Base-by-base conservation (phyloP, 2,329 filamentous ascomycete species). In the Claviceps monticola region DNA sequence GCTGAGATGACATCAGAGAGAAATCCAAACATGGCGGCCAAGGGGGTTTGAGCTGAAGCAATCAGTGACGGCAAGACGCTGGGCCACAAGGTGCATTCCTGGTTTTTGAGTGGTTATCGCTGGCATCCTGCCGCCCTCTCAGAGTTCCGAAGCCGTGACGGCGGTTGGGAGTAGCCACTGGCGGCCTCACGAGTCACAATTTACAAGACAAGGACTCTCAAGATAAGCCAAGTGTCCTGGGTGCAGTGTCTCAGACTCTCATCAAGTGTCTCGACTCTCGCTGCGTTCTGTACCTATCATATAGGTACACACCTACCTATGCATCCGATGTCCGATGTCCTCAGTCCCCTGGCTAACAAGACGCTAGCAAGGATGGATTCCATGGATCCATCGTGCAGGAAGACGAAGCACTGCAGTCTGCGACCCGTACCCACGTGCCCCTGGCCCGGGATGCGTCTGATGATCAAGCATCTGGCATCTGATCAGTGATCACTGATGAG, bases 41-140 rank as follows among this genome's bases (percentile, higher is more conserved):
- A 34, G 29, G 29, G 29, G 49, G 34, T 50, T 13, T 19, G 42
- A 45, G 37, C 6, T 26, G 36, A 47, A 37, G 34, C 48, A 48
- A 49, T 41, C 55, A 56, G 51, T 56, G 55, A 56, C 50, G 59
- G 58, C 52, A 50, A 55, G 51, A 51, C 54, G 47, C 55, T 49
- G 54, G 56, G 46, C 58, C 63, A 65, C 61, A 64, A 57, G 60
- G 62, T 55, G 51, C 39, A 48, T 60, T 56, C 56, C 58, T 54
- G 61, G 60, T 58, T 60, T 64, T 58, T 55, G 60, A 65, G 59
- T 65, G 63, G 63, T 58, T 56, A 50, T 26, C 46, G 14, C 23
- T 19, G n/a, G n/a, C 16, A 39, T 14, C 5, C 21, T 14, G 39
- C 26, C 5, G 11, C 42, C 34, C 45, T 36, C 19, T 13, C 14